Evolutionary conservation across 2,329 filamentous ascomycete genomes (phyloP), one percentile per base, ranked within the genome.

Genomic region (Talaromyces sp.): DNA sequence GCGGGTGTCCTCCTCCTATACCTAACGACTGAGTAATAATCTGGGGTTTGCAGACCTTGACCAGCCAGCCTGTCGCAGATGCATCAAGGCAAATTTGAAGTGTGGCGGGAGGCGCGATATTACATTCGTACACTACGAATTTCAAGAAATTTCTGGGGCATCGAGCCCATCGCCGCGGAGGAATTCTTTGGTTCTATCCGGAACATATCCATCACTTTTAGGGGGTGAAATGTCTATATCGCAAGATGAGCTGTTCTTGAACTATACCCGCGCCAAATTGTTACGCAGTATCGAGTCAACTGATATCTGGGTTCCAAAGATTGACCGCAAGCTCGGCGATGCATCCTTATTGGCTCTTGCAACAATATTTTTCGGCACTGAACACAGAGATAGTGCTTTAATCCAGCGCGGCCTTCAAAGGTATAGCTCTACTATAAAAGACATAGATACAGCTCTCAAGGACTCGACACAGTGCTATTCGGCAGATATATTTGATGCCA

Each of bases 341-440:
- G 21, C 51, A 17, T 53, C 51, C 33, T 6, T 31, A 15, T n/a
- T 53, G 21, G 51, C 51, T 3, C 51, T 53, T 31, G 51, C 51
- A 4, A 53, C 51, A 5, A 53, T 53, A 40, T 53, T 41, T 53
- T 53, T 53, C 35, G 51, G 51, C 35, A 53, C 51, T 3, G 51
- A 53, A 35, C 51, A 53, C 35, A 21, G 36, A 11, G 51, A 53
- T 25, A 53, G 19, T 6, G 36, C 51, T 5, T 17, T 53, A n/a
- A 17, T 53, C 22, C 51, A 40, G 15, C 15, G 22, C 8, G 51
- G 51, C 8, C 21, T 53, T 13, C 51, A 28, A 25, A 21, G 39
- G 13, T 53, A 53, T 31, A 53, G 35, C n/a, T 25, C n/a, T 13
- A 17, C 36, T 7, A 53, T 53, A 53, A 11, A 41, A 33, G 51